Base-by-base conservation (phyloP, 2,329 filamentous ascomycete genomes). In the Paecilomyces sp. region DNA sequence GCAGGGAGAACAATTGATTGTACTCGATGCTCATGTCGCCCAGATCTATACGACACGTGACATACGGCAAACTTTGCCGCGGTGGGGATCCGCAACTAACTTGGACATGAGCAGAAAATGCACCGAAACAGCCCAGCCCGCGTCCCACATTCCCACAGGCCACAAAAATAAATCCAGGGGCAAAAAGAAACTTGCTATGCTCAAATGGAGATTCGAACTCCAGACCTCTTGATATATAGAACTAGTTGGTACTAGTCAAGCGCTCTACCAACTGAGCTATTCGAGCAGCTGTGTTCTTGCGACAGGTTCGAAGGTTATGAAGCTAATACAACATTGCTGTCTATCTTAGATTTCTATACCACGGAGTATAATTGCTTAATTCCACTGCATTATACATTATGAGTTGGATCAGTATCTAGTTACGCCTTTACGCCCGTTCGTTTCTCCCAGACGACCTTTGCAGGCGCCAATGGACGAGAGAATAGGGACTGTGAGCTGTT, bases 401-500 rank as follows among this genome's bases (percentile, higher is more conserved):
- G 41, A 47, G 41, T 8, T 47, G 18, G n/a, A 1, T 33, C 11
- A 11, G 41, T 18, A 18, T 47, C 15, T n/a, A 9, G 1, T 18
- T 22, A 41, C 18, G 15, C 41, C n/a, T 22, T 47, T 47, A 9
- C 25, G 11, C n/a, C 5, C 33, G 56, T 56, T 13, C 57, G 33
- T 31, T 18, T 47, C 7, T 61, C 59, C 59, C 59, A 61, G 13
- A 31, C 24, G 13, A 61, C 53, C 15, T 41, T 58, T 13, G 53
- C 34, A 0, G 59, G 59, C 31, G 52, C 54, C 7, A 53, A 24
- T n/a, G 59, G 59, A 11, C 59, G 58, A 13, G 59, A 61, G 47
- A 61, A 61, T 18, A 61, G 22, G 2, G 59, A 61, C 59, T 60
- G 50, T 33, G 55, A 50, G 12, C 47, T 59, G 52, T 47, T 47